phyloP scores from a whole-genome alignment of 768 basidiomycete species.

The Mycena vitilis region DNA sequence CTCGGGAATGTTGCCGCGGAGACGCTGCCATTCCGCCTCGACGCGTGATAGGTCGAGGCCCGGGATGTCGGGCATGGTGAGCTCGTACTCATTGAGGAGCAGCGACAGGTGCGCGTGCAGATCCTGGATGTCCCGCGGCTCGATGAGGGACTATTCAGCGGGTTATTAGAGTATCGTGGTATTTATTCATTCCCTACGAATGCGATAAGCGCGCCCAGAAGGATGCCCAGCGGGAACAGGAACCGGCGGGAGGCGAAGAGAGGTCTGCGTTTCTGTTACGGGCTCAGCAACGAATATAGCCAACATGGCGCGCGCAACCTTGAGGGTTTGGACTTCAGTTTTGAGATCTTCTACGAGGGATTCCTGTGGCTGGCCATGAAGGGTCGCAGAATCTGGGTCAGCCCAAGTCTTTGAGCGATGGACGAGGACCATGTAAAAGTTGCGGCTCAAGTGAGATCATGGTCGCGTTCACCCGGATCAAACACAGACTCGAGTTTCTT shows the following conservation, averaged over 20 bases:
- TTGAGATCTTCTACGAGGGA: slow-evolving; percentile 14
- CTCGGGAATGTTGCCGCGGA: slow-evolving; percentile 79
- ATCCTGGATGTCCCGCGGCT: slow-evolving; percentile 73
- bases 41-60: slow-evolving; percentile 75
- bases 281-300: slow-evolving; percentile 31
- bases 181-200: slow-evolving; percentile 45
- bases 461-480: slow-evolving; percentile 1
- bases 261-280: slow-evolving; percentile 35
- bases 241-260: slow-evolving; percentile 60
- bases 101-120: slow-evolving; percentile 76
- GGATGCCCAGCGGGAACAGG: slow-evolving; percentile 79
- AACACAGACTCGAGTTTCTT: not conserved
- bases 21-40: slow-evolving; percentile 76
- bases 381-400: slow-evolving; percentile 32
- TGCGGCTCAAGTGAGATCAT: slow-evolving; percentile 1
- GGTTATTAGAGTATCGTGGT: not conserved
- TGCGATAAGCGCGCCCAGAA: slow-evolving; percentile 71
- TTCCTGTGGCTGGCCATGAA: not conserved
- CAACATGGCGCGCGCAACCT: slow-evolving; percentile 40
- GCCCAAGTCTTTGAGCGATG: slow-evolving; percentile 49
- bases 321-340: slow-evolving; percentile 39
- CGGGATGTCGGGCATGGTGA: slow-evolving; percentile 71
- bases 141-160: slow-evolving; percentile 56
- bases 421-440: slow-evolving; percentile 45
- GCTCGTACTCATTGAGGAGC: slow-evolving; percentile 77